Percentiles rank a stretch among this genome's conserved stretches.
phyloP scores from a whole-genome alignment of 129 eudicot genomes.

The Flaveria brownii region DNA sequence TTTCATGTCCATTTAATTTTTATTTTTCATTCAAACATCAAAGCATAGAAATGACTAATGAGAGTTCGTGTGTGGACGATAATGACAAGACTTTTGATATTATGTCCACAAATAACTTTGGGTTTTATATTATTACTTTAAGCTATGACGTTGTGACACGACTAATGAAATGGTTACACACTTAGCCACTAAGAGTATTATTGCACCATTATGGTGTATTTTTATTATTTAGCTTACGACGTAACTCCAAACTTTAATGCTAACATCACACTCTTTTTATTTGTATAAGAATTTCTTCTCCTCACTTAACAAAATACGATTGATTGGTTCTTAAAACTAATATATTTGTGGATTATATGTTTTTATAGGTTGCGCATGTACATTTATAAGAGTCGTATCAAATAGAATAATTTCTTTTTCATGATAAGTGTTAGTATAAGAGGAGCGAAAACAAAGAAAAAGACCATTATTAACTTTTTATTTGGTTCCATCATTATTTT shows the following conservation, averaged over 20 bases:
- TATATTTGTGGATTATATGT: not conserved
- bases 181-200: slow-evolving; percentile 32
- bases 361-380: not conserved
- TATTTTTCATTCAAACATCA: not conserved
- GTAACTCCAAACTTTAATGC: slow-evolving; percentile 17
- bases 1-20: not conserved
- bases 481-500: too few relatives aligned
- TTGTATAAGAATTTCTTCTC: not conserved
- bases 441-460: too few relatives aligned
- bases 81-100: not conserved
- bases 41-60: not conserved
- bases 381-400: too few relatives aligned
- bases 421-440: too few relatives aligned
- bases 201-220: slow-evolving; percentile 14
- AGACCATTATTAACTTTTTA: too few relatives aligned
- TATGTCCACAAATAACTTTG: slow-evolving; percentile 9
- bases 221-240: not conserved
- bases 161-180: slow-evolving; percentile 28
- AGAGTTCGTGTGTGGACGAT: slow-evolving; percentile 4
- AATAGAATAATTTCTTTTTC: too few relatives aligned
- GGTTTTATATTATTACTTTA: slow-evolving; percentile 6
- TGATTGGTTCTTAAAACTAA: not conserved
- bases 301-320: slow-evolving; percentile 13
- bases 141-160: slow-evolving; percentile 25
- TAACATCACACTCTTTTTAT: slow-evolving; percentile 20